Percentiles rank a stretch among this genome's conserved stretches.
Evolutionary conservation across 768 basidiomycete species (phyloP).

Genomic region (Goffeauzyma gilvescens): DNA sequence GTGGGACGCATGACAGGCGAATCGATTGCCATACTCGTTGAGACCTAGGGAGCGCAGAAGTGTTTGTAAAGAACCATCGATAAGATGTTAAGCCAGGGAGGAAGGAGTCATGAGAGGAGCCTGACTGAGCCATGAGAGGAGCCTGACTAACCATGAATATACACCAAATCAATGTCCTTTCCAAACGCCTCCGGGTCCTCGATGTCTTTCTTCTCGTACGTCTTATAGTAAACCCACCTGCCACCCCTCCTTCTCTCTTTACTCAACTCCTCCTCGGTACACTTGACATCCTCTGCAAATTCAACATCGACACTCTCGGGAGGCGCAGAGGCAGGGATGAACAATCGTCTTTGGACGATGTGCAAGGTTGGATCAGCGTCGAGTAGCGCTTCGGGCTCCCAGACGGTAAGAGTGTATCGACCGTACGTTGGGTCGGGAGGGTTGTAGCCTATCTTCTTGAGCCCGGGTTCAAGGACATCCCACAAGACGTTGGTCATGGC

Average conservation of each 20-base stretch:
- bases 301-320: conserved; percentile 23
- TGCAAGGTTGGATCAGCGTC: conserved; percentile 18
- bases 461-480: conserved; percentile 29
- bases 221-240: conserved; percentile 32
- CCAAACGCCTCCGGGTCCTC: conserved; percentile 27
- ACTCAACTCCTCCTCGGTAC: conserved; percentile 23
- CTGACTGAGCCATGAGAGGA: neutral
- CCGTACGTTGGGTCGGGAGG: conserved; percentile 32
- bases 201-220: conserved; percentile 22
- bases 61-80: too few species aligned
- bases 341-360: conserved; percentile 26
- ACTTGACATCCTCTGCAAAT: conserved; percentile 25
- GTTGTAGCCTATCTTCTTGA: conserved; percentile 22
- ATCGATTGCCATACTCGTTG: conserved; percentile 29
- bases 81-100: too few species aligned
- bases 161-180: conserved; percentile 26
- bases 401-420: conserved; percentile 26
- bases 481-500: conserved; percentile 5
- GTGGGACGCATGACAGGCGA: conserved; percentile 24
- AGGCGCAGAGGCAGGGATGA: conserved; percentile 17
- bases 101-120: too few species aligned
- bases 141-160: conserved; percentile 28
- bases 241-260: conserved; percentile 16
- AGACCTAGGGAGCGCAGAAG: conserved; percentile 17
- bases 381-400: conserved; percentile 22